Evolutionary conservation across 179 eudicot species (phyloP).

Genomic region (Pouteria campechiana): DNA sequence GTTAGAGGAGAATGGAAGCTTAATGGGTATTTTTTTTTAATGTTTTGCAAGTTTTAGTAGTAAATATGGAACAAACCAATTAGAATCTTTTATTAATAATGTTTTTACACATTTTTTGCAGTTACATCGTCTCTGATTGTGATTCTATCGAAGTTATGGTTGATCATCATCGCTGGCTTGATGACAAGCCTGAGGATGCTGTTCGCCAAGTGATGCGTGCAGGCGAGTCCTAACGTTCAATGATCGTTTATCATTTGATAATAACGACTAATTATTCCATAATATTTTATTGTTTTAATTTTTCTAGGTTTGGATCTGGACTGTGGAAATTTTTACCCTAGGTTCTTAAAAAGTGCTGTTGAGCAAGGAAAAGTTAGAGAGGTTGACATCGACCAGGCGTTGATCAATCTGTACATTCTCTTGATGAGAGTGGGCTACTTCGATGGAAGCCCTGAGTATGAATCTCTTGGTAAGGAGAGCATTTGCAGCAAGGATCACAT

Average conservation of each 20-base stretch:
- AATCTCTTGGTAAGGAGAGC: slow-evolving; percentile 30
- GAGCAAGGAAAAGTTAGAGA: slow-evolving; percentile 29
- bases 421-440: slow-evolving; percentile 67
- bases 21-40: slow-evolving; percentile 17
- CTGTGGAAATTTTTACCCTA: slow-evolving; percentile 39
- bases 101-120: slow-evolving; percentile 1
- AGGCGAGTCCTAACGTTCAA: slow-evolving; percentile 29
- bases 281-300: not conserved
- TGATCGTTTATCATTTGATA: too few species aligned
- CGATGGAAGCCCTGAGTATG: slow-evolving; percentile 33
- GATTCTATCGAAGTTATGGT: slow-evolving; percentile 48
- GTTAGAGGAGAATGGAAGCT: slow-evolving; percentile 27
- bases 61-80: too few species aligned
- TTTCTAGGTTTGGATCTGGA: slow-evolving; percentile 62
- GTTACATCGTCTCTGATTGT: slow-evolving; percentile 56
- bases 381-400: slow-evolving; percentile 29
- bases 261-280: too few species aligned
- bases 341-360: slow-evolving; percentile 27
- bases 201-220: slow-evolving; percentile 53
- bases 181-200: slow-evolving; percentile 55
- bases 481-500: slow-evolving; percentile 46
- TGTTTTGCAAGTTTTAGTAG: too few species aligned
- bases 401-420: slow-evolving; percentile 33
- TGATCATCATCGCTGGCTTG: slow-evolving; percentile 36
- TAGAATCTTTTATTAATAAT: not conserved